Evolutionary conservation across 2,329 filamentous ascomycete genomes (phyloP), one percentile per base, ranked within the genome.

Genomic region (Colletotrichum cordylinicola): DNA sequence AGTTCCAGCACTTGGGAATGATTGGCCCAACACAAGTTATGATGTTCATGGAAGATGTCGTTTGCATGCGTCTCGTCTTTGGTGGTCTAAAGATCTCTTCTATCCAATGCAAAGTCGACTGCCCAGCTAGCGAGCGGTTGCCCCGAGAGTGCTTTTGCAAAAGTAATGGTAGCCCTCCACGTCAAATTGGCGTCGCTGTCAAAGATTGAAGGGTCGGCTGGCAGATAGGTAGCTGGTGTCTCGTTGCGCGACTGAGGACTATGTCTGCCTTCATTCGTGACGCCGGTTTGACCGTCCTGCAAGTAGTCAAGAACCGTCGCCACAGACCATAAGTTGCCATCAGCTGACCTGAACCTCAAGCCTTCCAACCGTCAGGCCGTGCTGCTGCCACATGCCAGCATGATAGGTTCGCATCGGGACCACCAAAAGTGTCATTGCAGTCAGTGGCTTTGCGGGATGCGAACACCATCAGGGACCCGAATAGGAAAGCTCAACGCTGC

Each of bases 381-480:
- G 9, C 9, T 48, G 39, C 9, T n/a, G 18, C 1, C 9, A 6
- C 39, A 4, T 9, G 9, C 5, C 9, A 13, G 2, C 18, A 48
- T n/a, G n/a, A n/a, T n/a, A n/a, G n/a, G n/a, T 10, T 48, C 9
- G 18, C 18, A 18, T 1, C 2, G 5, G 12, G 18, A 10, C 18
- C 39, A n/a, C 1, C 5, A n/a, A 1, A 4, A n/a, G 3, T 7
- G 9, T n/a, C 9, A 18, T 6, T 48, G 0, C 9, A 48, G 1
- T 7, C 18, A n/a, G 9, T 48, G 39, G 6, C n/a, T n/a, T n/a
- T 48, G 18, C 18, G n/a, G 18, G 3, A n/a, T 12, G 39, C 10
- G n/a, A 48, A 48, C 10, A n/a, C 1, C 39, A 1, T 2, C 18
- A n/a, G 18, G 18, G 18, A n/a, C 18, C 16, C 18, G 10, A 43